Evolutionary conservation across 108 stramenopile genomes (phyloP).

Genomic region (Poteriospumella lacustris): DNA sequence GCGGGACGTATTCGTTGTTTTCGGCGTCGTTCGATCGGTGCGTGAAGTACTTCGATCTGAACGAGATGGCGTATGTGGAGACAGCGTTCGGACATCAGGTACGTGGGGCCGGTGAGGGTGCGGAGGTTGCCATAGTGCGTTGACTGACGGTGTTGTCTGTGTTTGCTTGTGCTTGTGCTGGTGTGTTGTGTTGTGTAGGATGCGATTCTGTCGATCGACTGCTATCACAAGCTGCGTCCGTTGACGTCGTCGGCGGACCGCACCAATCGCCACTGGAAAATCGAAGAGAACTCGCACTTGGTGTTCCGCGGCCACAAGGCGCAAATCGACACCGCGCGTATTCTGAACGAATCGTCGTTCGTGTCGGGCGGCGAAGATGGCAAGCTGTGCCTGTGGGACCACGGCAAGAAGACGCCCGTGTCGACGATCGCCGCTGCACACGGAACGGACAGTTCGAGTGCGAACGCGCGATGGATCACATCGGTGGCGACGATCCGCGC

Average conservation of each 20-base stretch:
- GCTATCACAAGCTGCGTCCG: slow-evolving; percentile 69
- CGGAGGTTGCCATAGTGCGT: too few species aligned
- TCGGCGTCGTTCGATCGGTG: slow-evolving; percentile 85
- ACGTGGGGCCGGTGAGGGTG: too few species aligned
- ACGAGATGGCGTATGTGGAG: slow-evolving; percentile 91
- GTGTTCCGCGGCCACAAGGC: slow-evolving; percentile 68
- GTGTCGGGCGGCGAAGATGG: slow-evolving; percentile 84
- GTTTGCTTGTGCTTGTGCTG: too few species aligned
- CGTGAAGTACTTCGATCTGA: slow-evolving; percentile 70
- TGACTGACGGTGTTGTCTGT: too few species aligned
- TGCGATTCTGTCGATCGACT: slow-evolving; percentile 71
- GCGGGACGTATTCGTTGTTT: slow-evolving; percentile 64
- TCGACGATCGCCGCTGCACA: slow-evolving; percentile 30
- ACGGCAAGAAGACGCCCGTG: slow-evolving; percentile 85
- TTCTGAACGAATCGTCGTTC: slow-evolving; percentile 82
- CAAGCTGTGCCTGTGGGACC: slow-evolving; percentile 76
- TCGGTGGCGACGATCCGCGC: slow-evolving; percentile 48
- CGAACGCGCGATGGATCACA: slow-evolving; percentile 35
- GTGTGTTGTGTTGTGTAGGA: slow-evolving; percentile 43
- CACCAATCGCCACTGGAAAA: slow-evolving; percentile 90
- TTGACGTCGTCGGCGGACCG: slow-evolving; percentile 77
- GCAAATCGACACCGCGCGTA: slow-evolving; percentile 65
- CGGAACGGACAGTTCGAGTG: background rate
- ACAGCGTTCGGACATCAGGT: slow-evolving; percentile 95
- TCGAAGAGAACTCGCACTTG: slow-evolving; percentile 90